Evolutionary conservation across 2,329 filamentous ascomycete species (phyloP).

Genomic region (Fusarium brevicatenulatum): DNA sequence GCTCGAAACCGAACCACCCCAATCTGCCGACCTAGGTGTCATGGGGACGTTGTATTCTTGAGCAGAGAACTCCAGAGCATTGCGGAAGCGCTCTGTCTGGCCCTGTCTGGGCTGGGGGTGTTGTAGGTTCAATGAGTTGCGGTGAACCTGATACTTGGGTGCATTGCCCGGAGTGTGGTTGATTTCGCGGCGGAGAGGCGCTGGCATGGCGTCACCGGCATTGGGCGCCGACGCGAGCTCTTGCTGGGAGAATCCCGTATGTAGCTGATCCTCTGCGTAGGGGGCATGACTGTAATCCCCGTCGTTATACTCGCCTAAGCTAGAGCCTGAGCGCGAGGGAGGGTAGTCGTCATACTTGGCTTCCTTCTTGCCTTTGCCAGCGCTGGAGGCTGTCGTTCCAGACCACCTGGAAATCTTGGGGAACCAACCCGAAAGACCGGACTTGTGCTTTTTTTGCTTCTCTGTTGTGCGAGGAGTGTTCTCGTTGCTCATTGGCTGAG

Average conservation of each 20-base stretch:
- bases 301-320: constrained; percentile 72
- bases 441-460: constrained; percentile 89
- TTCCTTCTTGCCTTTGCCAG: constrained; percentile 72
- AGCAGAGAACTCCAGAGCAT: constrained; percentile 77
- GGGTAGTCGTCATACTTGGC: constrained; percentile 68
- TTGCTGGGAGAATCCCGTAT: constrained; percentile 65
- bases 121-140: constrained; percentile 81
- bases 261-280: constrained; percentile 70
- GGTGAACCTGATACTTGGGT: constrained; percentile 83
- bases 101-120: constrained; percentile 82
- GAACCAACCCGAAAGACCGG: constrained; percentile 80
- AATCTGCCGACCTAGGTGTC: constrained; percentile 70
- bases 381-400: constrained; percentile 91
- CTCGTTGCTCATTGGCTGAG: constrained; percentile 70
- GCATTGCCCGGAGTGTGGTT: constrained; percentile 72
- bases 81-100: constrained; percentile 78
- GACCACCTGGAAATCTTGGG: constrained; percentile 98
- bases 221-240: constrained; percentile 47
- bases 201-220: constrained; percentile 39
- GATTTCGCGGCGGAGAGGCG: constrained; percentile 54
- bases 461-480: constrained; percentile 79
- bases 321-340: constrained; percentile 81
- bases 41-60: constrained; percentile 71
- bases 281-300: constrained; percentile 65
- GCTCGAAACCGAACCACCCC: constrained; percentile 70